Evolutionary conservation across 2,329 filamentous ascomycete species (phyloP).

Genomic region (Diplodia sapinea): DNA sequence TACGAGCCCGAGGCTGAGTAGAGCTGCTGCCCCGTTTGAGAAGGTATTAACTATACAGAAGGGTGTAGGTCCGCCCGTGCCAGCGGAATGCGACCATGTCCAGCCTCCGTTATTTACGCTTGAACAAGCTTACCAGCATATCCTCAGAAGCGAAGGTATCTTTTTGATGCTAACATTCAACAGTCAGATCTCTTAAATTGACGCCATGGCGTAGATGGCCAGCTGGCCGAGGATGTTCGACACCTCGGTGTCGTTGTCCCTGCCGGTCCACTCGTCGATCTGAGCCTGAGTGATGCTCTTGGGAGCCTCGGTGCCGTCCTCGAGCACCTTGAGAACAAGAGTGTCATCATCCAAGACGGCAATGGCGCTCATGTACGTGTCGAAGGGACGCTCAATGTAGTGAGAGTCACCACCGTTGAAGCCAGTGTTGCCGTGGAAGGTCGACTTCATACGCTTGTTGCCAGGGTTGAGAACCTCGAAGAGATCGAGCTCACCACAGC

Average conservation of each 20-base stretch:
- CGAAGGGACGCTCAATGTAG: conserved; percentile 71
- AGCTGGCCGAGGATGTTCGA: conserved; percentile 41
- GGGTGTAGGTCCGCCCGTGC: conserved; percentile 22
- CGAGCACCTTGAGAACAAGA: conserved; percentile 54
- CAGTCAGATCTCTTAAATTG: background rate
- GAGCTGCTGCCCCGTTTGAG: conserved; percentile 13
- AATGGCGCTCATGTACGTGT: conserved; percentile 66
- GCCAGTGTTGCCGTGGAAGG: conserved; percentile 65
- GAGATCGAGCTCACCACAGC: conserved; percentile 78
- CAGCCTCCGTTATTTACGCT: conserved; percentile 23
- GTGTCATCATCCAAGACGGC: conserved; percentile 44
- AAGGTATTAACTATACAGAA: conserved; percentile 24
- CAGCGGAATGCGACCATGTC: conserved; percentile 12
- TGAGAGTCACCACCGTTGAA: conserved; percentile 70
- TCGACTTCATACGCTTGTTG: conserved; percentile 71
- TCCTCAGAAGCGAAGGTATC: background rate
- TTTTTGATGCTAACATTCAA: background rate
- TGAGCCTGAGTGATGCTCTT: conserved; percentile 16
- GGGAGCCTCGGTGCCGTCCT: conserved; percentile 51
- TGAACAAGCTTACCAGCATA: conserved; percentile 8
- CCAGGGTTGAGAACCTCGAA: conserved; percentile 72
- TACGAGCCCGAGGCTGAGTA: conserved; percentile 9
- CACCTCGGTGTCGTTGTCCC: conserved; percentile 48
- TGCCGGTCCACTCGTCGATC: conserved; percentile 44
- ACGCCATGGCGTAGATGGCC: conserved; percentile 31